Conservation (phyloP, 495 filamentous ascomycete species). For the Physcia stellaris region DNA sequence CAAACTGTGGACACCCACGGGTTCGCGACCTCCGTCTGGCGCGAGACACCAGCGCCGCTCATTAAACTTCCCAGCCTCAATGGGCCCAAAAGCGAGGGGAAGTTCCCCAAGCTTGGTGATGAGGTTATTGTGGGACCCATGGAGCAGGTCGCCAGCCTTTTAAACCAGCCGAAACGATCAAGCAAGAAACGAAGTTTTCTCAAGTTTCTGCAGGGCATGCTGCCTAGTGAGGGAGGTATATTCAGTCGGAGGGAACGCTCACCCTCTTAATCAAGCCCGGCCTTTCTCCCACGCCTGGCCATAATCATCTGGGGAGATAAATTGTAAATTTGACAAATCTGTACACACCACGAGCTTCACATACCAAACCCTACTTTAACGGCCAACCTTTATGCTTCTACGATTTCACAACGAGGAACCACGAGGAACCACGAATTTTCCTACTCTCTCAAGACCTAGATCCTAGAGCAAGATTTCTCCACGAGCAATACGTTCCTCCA, state of each 20-base stretch:
- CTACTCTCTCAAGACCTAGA: no score
- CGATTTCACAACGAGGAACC: no score
- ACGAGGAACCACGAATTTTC: no score
- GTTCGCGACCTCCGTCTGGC: slow-evolving; percentile 7
- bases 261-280: neutral
- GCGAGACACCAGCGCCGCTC: slow-evolving; percentile 24
- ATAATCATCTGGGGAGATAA: no score
- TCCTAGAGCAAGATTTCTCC: no score
- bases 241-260: neutral
- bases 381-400: no score
- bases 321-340: no score
- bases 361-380: no score
- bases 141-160: slow-evolving; percentile 43
- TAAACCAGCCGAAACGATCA: slow-evolving; percentile 22
- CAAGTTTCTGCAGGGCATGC: slow-evolving; percentile 28
- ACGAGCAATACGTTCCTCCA: no score
- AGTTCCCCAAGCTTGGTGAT: slow-evolving; percentile 78
- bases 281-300: neutral
- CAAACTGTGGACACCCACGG: slow-evolving; percentile 26
- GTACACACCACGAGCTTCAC: no score
- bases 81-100: slow-evolving; percentile 53
- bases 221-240: neutral
- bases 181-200: slow-evolving; percentile 33
- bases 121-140: slow-evolving; percentile 90
- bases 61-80: slow-evolving; percentile 48